phyloP scores from a whole-genome alignment of 2,329 filamentous ascomycete genomes.

The Neoascochyta sp. region DNA sequence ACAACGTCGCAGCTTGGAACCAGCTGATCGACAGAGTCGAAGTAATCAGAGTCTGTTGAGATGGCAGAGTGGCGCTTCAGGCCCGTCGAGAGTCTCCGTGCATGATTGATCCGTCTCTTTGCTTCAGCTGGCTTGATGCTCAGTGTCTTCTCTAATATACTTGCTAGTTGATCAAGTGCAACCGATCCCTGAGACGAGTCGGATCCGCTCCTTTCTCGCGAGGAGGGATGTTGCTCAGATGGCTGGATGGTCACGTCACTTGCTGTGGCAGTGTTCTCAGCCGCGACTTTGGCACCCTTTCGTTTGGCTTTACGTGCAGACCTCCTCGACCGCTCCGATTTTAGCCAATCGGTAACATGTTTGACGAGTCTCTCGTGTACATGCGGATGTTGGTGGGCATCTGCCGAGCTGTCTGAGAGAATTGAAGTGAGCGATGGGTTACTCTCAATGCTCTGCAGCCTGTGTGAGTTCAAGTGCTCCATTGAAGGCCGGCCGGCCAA shows the following conservation, averaged over 20 bases:
- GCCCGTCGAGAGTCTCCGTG: conserved; percentile 28
- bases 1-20: conserved; percentile 81
- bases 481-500: conserved; percentile 43
- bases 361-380: conserved; percentile 53
- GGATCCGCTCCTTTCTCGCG: conserved; percentile 49
- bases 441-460: conserved; percentile 17
- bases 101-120: conserved; percentile 28
- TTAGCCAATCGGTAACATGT: conserved; percentile 79
- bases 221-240: conserved; percentile 4
- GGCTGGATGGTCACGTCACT: conserved; percentile 5
- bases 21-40: conserved; percentile 71
- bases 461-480: conserved; percentile 28
- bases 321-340: conserved; percentile 70
- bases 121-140: conserved; percentile 36
- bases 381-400: conserved; percentile 18
- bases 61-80: conserved; percentile 48
- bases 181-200: conserved; percentile 63
- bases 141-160: conserved; percentile 69
- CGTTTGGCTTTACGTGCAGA: conserved; percentile 52
- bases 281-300: conserved; percentile 48
- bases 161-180: conserved; percentile 76
- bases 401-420: conserved; percentile 28
- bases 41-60: conserved; percentile 81
- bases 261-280: conserved; percentile 3
- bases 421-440: conserved; percentile 31